Evolutionary conservation across 495 filamentous ascomycete genomes (phyloP), one percentile per base, ranked within the genome.

Genomic region (Cercophora newfieldiana): DNA sequence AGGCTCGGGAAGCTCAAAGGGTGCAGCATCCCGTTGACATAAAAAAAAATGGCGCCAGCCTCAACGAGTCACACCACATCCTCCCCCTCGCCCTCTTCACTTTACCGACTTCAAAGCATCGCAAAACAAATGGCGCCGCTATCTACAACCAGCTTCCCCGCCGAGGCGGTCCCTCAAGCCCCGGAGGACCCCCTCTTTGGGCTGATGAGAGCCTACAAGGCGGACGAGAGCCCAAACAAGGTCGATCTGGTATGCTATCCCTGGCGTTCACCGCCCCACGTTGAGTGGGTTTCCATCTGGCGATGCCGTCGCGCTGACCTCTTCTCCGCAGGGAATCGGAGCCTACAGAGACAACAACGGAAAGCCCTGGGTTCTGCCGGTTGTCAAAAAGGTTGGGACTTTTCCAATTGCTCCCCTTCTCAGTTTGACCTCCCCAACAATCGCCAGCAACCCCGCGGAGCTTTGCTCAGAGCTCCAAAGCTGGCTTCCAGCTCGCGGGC

Each of bases 291-390:
- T 57, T 57, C 16, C 7, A 18, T 51, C 33, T 31, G 50, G 12
- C 16, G 54, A 22, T 29, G 51, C 25, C 62, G 49, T 22, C 54
- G 5, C 25, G 14, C 50, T 47, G 50, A 30, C 55, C 47, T 61
- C 10, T 59, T 47, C 26, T 44, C 1, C 28, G 5, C 8, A 84
- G 81, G 94, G 95, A 63, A 94, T 98, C 82, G 95, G 95, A 70
- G 96, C 96, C 66, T 98, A 99, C 77, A 86, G 95, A 73, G 96
- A 97, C 66, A 82, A 99, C 78, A 89, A 96, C 75, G 93, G 92
- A 58, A 97, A 97, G 80, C 96, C 95, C n/a, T 99, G 96, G 96
- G 86, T 99, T 62, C 81, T 99, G 57, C 94, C 96, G 1, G 96
- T 98, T 14, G 94, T 99, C 59, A 95, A 92, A 79, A 94, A 95